Conservation (phyloP, 1,284 basidiomycete genomes). For the Boletus hoseneyae region DNA sequence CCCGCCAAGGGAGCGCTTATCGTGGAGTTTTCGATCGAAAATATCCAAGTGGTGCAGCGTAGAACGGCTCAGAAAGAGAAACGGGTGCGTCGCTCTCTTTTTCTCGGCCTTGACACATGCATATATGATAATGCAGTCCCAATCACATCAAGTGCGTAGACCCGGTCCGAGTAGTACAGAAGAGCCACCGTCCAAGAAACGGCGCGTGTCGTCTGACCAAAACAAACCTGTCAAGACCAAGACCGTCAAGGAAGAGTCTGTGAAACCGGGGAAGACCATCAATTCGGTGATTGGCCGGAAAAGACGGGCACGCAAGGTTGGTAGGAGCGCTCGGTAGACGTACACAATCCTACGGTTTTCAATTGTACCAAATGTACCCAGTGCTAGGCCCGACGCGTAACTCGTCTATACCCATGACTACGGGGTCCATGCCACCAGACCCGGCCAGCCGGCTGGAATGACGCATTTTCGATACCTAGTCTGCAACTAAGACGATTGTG, state of each 20-base stretch:
- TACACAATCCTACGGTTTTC: no score
- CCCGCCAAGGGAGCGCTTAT: conserved; percentile 65
- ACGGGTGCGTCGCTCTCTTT: conserved; percentile 4
- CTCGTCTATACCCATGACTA: no score
- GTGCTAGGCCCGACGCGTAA: no score
- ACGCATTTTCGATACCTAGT: no score
- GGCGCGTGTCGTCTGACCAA: conserved; percentile 26
- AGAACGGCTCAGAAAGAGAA: conserved; percentile 48
- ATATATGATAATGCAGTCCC: conserved; percentile 4
- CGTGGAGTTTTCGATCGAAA: conserved; percentile 93
- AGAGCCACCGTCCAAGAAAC: conserved; percentile 42
- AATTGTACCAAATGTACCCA: no score
- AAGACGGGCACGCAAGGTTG: conserved; percentile 44
- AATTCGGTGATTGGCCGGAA: conserved; percentile 53
- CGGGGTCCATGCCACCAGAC: no score
- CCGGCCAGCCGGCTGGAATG: no score
- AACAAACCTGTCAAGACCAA: conserved; percentile 9
- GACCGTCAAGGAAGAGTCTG: conserved; percentile 18
- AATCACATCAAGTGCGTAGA: conserved; percentile 12
- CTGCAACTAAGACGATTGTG: no score
- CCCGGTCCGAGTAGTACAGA: conserved; percentile 13
- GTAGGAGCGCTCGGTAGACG: conserved; percentile 34
- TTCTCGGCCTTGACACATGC: background rate
- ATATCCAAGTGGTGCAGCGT: conserved; percentile 81
- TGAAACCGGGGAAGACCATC: conserved; percentile 35